Conservation (phyloP, 2,329 filamentous ascomycete genomes). For the Sporothrix dimorphospora region DNA sequence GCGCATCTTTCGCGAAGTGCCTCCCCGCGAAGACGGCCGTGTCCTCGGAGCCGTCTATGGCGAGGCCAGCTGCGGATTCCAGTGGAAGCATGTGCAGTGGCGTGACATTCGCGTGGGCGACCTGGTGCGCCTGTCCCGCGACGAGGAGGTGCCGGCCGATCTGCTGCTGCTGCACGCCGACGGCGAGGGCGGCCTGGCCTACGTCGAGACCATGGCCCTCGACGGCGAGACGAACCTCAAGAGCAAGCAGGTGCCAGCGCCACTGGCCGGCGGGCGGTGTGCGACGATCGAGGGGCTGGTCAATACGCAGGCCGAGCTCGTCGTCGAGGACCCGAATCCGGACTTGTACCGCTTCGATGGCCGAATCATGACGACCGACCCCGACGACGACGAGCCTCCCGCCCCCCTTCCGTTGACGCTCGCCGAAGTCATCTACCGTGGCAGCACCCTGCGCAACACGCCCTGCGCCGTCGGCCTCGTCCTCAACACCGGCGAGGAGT, state of each 20-base stretch:
- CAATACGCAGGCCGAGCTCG: conserved; percentile 62
- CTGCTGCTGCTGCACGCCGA: conserved; percentile 76
- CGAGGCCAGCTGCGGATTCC: conserved; percentile 19
- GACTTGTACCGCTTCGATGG: conserved; percentile 79
- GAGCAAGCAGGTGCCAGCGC: conserved; percentile 68
- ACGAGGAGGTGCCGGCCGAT: conserved; percentile 83
- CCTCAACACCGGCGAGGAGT: conserved; percentile 84
- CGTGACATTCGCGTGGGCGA: conserved; percentile 55
- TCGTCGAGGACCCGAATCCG: conserved; percentile 76
- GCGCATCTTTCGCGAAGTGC: conserved; percentile 2
- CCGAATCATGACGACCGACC: conserved; percentile 56
- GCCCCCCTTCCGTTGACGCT: conserved; percentile 71
- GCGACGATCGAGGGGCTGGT: conserved; percentile 57
- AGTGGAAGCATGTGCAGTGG: conserved; percentile 55
- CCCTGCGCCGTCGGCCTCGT: conserved; percentile 72
- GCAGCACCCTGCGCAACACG: conserved; percentile 84
- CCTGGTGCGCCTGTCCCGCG: conserved; percentile 57
- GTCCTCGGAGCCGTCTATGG: conserved; percentile 19
- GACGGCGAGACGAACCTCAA: conserved; percentile 85
- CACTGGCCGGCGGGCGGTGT: conserved; percentile 57
- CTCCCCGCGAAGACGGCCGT: conserved; percentile 16
- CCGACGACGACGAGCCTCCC: conserved; percentile 46
- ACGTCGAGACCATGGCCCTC: conserved; percentile 81
- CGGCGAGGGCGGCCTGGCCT: conserved; percentile 78
- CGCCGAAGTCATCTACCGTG: conserved; percentile 82